A percentile compares a stretch with the other conserved stretches of the same genome.
Conservation (phyloP, 2,329 filamentous ascomycete genomes). For the Cordyceps javanica region DNA sequence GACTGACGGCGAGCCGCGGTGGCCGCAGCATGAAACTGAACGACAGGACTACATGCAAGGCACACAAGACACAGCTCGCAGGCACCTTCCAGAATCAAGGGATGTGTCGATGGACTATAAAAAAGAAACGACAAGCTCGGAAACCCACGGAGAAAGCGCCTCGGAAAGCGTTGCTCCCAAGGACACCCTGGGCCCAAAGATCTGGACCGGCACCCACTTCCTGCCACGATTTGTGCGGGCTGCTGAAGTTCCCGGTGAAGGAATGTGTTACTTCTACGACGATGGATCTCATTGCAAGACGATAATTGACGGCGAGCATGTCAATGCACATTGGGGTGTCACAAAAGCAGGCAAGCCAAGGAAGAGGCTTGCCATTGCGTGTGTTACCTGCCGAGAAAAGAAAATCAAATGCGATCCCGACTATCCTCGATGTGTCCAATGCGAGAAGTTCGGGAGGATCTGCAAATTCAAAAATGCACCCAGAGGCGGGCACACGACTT, state of each 20-base stretch:
- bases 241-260: slow-evolving; percentile 68
- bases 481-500: slow-evolving; percentile 52
- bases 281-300: slow-evolving; percentile 79
- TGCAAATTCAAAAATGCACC: slow-evolving; percentile 83
- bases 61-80: slow-evolving; percentile 31
- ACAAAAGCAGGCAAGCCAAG: slow-evolving; percentile 92
- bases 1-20: slow-evolving; percentile 30
- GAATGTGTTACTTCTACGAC: slow-evolving; percentile 79
- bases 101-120: slow-evolving; percentile 26
- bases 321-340: slow-evolving; percentile 89
- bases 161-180: slow-evolving; percentile 38
- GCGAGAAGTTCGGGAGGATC: slow-evolving; percentile 79
- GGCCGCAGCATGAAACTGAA: slow-evolving; percentile 35
- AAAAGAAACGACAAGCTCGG: slow-evolving; percentile 20
- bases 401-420: slow-evolving; percentile 96
- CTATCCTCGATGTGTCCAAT: slow-evolving; percentile 80
- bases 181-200: slow-evolving; percentile 59
- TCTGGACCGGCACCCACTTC: slow-evolving; percentile 63
- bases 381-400: slow-evolving; percentile 88
- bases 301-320: slow-evolving; percentile 75
- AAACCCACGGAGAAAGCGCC: slow-evolving; percentile 23
- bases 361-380: slow-evolving; percentile 87
- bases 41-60: slow-evolving; percentile 41
- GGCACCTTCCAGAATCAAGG: slow-evolving; percentile 30
- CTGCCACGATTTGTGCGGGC: slow-evolving; percentile 59